A percentile compares a stretch with the other conserved stretches of the same genome.
These are phyloP conservation scores for Plasmodium knowlesi DNA, from an alignment of 169 alveolate species.

Conservation along the genomic window DNA sequence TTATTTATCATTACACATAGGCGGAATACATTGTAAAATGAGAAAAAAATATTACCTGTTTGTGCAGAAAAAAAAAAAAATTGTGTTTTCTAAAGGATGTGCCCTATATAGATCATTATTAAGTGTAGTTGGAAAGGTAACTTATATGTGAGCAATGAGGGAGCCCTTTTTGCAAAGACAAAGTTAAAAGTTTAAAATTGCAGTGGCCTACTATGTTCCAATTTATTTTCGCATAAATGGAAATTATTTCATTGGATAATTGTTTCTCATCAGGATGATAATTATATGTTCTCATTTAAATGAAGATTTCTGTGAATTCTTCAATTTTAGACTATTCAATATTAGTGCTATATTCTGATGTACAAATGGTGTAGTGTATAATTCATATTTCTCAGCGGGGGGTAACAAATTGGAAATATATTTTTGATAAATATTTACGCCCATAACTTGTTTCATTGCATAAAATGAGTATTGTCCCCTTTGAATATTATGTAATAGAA, in stretches of 20 bases:
- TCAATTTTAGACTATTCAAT: background rate
- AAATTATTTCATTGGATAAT: background rate
- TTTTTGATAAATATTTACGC: background rate
- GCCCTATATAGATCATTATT: background rate
- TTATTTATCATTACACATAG: background rate
- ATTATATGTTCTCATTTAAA: background rate
- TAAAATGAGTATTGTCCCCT: background rate
- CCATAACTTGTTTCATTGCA: background rate
- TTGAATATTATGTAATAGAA: background rate
- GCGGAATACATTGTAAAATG: background rate
- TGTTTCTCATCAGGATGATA: background rate
- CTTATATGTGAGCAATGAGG: background rate
- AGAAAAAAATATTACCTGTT: background rate
- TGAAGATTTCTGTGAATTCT: background rate
- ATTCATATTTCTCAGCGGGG: background rate
- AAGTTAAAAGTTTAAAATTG: background rate
- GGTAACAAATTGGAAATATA: background rate
- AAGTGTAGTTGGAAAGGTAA: background rate
- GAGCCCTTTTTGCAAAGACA: background rate
- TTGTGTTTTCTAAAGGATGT: background rate
- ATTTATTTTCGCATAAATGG: background rate
- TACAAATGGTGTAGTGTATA: background rate
- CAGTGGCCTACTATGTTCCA: background rate
- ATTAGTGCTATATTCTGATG: background rate
- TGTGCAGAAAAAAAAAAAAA: background rate